Percentiles rank a stretch among this genome's conserved stretches.
phyloP scores from a whole-genome alignment of 192 early-diverging fungal species.

The Glomus cerebriforme region DNA sequence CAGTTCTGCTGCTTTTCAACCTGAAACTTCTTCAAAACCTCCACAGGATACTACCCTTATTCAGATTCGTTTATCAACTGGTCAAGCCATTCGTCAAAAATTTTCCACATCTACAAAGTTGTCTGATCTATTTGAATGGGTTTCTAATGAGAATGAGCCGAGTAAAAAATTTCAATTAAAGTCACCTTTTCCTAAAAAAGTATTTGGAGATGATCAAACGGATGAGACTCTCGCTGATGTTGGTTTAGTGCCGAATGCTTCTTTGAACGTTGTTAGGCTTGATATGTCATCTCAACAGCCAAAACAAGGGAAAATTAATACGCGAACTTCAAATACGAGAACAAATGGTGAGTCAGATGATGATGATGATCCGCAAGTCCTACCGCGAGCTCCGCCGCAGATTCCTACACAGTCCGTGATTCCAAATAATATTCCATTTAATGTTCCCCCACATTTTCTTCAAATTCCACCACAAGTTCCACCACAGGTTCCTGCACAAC shows the following conservation, averaged over 20 bases:
- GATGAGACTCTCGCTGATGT: not conserved
- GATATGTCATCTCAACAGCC: not conserved
- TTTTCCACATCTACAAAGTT: not conserved
- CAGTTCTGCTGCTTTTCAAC: not conserved
- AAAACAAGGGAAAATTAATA: not conserved
- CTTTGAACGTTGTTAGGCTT: not conserved
- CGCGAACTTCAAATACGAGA: not conserved
- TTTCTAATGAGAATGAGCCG: not conserved
- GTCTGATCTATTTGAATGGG: not conserved
- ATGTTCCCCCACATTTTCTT: not conserved
- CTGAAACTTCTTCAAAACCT: not conserved
- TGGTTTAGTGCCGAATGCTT: not conserved
- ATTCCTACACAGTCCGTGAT: not conserved
- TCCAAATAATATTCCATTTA: not conserved
- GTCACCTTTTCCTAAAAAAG: not conserved
- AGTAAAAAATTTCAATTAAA: not conserved
- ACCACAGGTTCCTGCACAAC: not conserved
- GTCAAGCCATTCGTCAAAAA: not conserved
- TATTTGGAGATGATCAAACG: not conserved
- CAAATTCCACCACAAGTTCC: too few species aligned
- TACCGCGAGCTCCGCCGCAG: not conserved
- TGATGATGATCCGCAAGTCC: too few species aligned
- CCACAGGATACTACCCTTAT: not conserved
- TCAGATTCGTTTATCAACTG: constrained; percentile 6
- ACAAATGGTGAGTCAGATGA: too few species aligned